Evolutionary conservation across 2,329 filamentous ascomycete genomes (phyloP), one percentile per base, ranked within the genome.

Genomic region (Penicillium paneum): DNA sequence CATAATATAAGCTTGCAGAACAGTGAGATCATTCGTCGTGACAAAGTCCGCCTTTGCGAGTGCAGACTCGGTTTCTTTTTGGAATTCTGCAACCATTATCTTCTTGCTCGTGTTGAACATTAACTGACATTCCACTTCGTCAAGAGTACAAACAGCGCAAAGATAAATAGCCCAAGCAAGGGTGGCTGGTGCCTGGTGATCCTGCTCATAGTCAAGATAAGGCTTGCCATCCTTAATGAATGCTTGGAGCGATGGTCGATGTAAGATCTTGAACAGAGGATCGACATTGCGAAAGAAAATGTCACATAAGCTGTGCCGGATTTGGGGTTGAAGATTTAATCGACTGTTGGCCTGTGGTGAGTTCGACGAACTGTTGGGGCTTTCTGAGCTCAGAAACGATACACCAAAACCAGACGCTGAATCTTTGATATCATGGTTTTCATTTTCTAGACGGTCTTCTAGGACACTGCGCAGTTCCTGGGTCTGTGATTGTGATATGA

Each of bases 1-100:
- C 3, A 72, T 50, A 8, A 71, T 60, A 50, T 65, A 72, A 5
- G 69, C 69, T 38, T 71, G 69, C 24, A 72, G 49, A 19, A 70
- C 62, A 19, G 67, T 68, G 21, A 72, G 45, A 34, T 72, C 69
- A 35, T 67, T 66, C 2, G 67, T 69, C 5, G 58, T 66, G n/a
- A 70, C 55, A 42, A 68, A 68, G 36, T 71, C 68, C 1, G 60
- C 61, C 21, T 49, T 61, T 31, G 60, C 55, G 11, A 72, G 47
- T 0, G 67, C 64, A 21, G 52, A 42, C 48, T 71, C 66, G 3
- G 64, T 62, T 40, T 64, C 60, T 19, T 49, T 61, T 10, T 64
- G 64, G 24, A 67, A 65, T 8, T 57, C 58, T 12, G 61, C 56
- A 26, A 68, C 49, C 3, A 64, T 36, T 1, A 56, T 41, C 11